Evolutionary conservation across 2,329 filamentous ascomycete genomes (phyloP).

Genomic region (Fusarium sacchari): DNA sequence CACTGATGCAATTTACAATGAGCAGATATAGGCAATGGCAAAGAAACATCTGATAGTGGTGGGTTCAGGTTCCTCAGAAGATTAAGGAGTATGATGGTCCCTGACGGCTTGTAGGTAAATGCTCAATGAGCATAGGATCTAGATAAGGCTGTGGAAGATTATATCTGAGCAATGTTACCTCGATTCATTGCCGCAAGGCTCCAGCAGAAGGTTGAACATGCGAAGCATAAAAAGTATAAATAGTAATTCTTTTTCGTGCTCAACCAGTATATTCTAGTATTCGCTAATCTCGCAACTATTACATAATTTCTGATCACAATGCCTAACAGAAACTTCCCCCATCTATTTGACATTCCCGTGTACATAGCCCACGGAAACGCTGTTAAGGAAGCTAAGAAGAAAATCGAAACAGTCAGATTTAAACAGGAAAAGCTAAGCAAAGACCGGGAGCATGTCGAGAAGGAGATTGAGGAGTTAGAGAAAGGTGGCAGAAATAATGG

Average conservation of each 20-base stretch:
- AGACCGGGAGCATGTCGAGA: not conserved
- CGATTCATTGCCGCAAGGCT: not conserved
- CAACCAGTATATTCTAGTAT: no score
- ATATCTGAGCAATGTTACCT: not conserved
- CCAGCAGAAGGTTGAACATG: no score
- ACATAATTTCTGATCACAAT: not conserved
- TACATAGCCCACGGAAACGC: not conserved
- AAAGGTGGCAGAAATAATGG: not conserved
- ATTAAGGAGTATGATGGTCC: no score
- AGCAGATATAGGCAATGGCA: no score
- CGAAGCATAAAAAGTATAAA: no score
- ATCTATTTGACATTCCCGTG: not conserved
- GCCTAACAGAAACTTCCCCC: not conserved
- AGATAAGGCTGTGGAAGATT: no score
- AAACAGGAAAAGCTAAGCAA: not conserved
- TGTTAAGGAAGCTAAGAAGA: not conserved
- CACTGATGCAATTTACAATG: not conserved
- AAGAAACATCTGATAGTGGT: rapidly evolving
- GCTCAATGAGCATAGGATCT: not conserved
- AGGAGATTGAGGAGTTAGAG: not conserved
- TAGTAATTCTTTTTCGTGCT: no score
- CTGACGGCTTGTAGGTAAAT: rapidly evolving
- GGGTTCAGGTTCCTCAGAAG: not conserved
- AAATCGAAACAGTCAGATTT: not conserved
- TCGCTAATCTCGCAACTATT: not conserved